These are phyloP conservation scores for Penicillium sp. DNA, from an alignment of 2,329 filamentous ascomycete genomes.

Conservation along the genomic window DNA sequence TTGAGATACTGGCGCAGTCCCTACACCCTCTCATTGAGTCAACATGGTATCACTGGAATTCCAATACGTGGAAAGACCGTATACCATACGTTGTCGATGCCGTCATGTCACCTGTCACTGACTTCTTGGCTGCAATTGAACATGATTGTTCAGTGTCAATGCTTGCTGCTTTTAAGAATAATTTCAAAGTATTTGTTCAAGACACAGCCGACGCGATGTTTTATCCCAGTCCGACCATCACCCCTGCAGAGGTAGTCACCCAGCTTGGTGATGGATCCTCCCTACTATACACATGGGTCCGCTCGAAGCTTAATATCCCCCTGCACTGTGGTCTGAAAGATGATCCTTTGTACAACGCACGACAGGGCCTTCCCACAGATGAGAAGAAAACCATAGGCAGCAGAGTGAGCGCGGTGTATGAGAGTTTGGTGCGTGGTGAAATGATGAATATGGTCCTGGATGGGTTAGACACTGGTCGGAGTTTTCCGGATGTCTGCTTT, in stretches of 20 bases:
- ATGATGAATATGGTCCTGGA: slow-evolving; percentile 14
- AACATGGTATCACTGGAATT: slow-evolving; percentile 13
- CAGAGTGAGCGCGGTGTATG: slow-evolving; percentile 11
- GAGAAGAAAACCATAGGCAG: slow-evolving; percentile 15
- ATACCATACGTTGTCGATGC: slow-evolving; percentile 10
- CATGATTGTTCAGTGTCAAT: slow-evolving; percentile 6
- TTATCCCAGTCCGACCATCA: slow-evolving; percentile 5
- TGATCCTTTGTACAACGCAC: slow-evolving; percentile 15
- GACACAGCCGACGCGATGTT: slow-evolving; percentile 9
- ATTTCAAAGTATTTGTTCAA: slow-evolving; percentile 1
- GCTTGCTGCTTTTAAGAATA: slow-evolving; percentile 7
- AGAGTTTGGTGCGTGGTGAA: slow-evolving; percentile 8
- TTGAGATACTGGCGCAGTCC: neutral
- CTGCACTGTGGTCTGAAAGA: slow-evolving; percentile 12
- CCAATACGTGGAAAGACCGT: slow-evolving; percentile 16
- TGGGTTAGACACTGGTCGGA: slow-evolving; percentile 1
- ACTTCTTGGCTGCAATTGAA: slow-evolving; percentile 3
- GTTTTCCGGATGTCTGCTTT: neutral
- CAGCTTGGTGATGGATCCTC: slow-evolving; percentile 11
- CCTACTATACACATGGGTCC: slow-evolving; percentile 13
- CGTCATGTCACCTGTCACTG: slow-evolving; percentile 5
- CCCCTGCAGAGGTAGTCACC: neutral
- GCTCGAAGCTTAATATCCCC: slow-evolving; percentile 10
- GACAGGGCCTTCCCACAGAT: slow-evolving; percentile 5
- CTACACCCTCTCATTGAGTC: slow-evolving; percentile 8